Base-by-base conservation (phyloP, 108 stramenopile genomes). In the Aurantiochytrium sp. region DNA sequence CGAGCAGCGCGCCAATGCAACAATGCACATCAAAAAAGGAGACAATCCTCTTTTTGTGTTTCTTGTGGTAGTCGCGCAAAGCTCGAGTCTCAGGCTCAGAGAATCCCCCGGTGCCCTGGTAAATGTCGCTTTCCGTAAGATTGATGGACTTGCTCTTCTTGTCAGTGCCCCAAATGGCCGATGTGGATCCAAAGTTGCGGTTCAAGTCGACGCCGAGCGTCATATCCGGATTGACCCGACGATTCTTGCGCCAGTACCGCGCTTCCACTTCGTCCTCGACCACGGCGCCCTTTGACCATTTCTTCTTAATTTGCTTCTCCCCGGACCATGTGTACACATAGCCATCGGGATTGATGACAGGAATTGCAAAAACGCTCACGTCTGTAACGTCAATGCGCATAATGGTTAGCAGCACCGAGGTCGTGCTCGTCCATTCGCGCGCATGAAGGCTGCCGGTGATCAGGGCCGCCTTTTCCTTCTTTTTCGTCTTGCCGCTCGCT, bases 111-210 rank as follows among this genome's bases (percentile, higher is more conserved):
- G 73, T 83, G 73, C 73, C 73, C 28, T 83, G 73, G 73, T 83
- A 83, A n/a, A 83, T 83, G 45, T 83, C 73, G 73, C 49, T 51
- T 44, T 83, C 73, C 5, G 73, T 83, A 23, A 83, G 73, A 53
- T 53, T 83, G 73, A 83, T 83, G 16, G 73, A 83, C 28, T 83
- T 83, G 51, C 73, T 83, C 73, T 83, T 83, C n/a, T 83, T 83
- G 51, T 83, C 73, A 5, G 73, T 83, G n/a, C 73, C 73, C 73
- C 73, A 83, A 53, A 83, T 83, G 73, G 10, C 73, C 73, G 73
- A 10, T 0, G 49, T 21, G 5, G 49, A 51, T 6, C 73, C 73
- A 53, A 83, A 83, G 51, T 83, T 83, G 5, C 73, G 73, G 28
- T 83, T 83, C 18, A 83, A n/a, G 51, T 83, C 73, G 5, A 83